These are phyloP conservation scores for Torulaspora microellipsoides DNA, from an alignment of 805 yeast genomes.

Conservation along the genomic window DNA sequence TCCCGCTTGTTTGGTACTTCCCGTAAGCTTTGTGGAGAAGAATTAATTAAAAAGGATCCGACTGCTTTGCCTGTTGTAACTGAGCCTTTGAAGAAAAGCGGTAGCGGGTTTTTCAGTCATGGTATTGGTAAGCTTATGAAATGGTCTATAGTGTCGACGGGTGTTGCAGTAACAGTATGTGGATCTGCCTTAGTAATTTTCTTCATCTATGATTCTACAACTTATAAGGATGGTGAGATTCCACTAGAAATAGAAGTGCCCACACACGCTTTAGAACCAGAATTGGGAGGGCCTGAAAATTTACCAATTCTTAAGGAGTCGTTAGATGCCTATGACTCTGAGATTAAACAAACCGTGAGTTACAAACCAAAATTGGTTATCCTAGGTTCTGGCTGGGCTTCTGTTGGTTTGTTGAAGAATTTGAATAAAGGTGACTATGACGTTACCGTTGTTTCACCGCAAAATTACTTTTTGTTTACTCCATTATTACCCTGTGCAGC, in stretches of 20 bases:
- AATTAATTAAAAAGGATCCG: conserved; percentile 3
- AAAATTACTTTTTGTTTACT: conserved; percentile 64
- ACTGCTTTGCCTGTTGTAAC: neutral
- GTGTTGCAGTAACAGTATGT: conserved; percentile 42
- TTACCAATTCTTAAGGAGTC: conserved; percentile 54
- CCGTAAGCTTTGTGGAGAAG: neutral
- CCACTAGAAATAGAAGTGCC: conserved; percentile 48
- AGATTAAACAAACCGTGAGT: conserved; percentile 41
- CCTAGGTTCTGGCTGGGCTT: conserved; percentile 70
- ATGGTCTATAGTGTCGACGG: conserved; percentile 37
- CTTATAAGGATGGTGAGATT: conserved; percentile 45
- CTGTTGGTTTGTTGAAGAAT: conserved; percentile 52
- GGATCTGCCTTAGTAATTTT: conserved; percentile 43
- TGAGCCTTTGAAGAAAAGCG: neutral
- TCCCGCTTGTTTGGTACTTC: no score
- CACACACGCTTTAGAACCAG: conserved; percentile 49
- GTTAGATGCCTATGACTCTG: conserved; percentile 54
- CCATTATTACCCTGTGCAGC: conserved; percentile 69
- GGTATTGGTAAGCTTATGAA: conserved; percentile 35
- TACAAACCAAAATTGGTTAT: conserved; percentile 55
- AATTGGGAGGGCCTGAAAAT: conserved; percentile 66
- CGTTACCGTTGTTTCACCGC: conserved; percentile 63
- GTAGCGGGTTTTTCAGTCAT: conserved; percentile 9
- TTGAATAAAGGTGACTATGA: conserved; percentile 53
- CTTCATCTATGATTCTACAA: conserved; percentile 62